Evolutionary conservation across 1,284 basidiomycete species (phyloP).

Genomic region (Fomitopsis betulina): DNA sequence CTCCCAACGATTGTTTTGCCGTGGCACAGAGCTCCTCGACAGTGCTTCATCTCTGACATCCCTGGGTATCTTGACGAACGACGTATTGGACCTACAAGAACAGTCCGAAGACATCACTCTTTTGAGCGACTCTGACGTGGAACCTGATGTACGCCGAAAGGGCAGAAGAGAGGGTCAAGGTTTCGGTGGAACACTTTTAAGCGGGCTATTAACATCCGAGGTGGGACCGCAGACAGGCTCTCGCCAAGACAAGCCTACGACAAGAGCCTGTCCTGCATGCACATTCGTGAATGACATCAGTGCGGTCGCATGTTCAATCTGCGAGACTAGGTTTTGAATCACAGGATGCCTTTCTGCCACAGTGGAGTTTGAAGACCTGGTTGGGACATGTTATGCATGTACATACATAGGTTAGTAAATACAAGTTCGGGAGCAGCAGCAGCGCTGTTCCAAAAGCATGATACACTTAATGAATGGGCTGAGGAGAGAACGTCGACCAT

Average conservation of each 20-base stretch:
- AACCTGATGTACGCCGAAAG: slow-evolving; percentile 30
- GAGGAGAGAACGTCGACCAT: slow-evolving; percentile 6
- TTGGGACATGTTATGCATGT: not conserved
- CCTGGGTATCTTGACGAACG: slow-evolving; percentile 61
- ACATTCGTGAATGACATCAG: slow-evolving; percentile 24
- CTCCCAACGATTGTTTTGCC: slow-evolving; percentile 65
- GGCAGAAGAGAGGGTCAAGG: slow-evolving; percentile 59
- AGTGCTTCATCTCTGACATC: slow-evolving; percentile 53
- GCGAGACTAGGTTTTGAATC: slow-evolving; percentile 19
- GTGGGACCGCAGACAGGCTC: slow-evolving; percentile 6
- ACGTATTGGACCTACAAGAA: slow-evolving; percentile 61
- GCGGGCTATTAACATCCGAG: slow-evolving; percentile 27
- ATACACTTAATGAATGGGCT: not conserved
- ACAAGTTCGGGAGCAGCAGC: slow-evolving; percentile 16
- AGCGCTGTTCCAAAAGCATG: slow-evolving; percentile 13
- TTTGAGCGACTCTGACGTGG: slow-evolving; percentile 43
- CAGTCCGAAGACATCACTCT: slow-evolving; percentile 55
- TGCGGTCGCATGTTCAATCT: slow-evolving; percentile 22
- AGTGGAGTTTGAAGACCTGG: not conserved
- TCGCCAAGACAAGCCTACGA: slow-evolving; percentile 5
- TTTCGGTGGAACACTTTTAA: slow-evolving; percentile 70
- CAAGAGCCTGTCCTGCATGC: slow-evolving; percentile 25
- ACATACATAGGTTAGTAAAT: slow-evolving; percentile 6
- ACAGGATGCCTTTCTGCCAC: not conserved
- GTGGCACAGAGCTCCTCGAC: slow-evolving; percentile 59